Evolutionary conservation across 1,284 basidiomycete species (phyloP).

Genomic region (Malassezia psittaci): DNA sequence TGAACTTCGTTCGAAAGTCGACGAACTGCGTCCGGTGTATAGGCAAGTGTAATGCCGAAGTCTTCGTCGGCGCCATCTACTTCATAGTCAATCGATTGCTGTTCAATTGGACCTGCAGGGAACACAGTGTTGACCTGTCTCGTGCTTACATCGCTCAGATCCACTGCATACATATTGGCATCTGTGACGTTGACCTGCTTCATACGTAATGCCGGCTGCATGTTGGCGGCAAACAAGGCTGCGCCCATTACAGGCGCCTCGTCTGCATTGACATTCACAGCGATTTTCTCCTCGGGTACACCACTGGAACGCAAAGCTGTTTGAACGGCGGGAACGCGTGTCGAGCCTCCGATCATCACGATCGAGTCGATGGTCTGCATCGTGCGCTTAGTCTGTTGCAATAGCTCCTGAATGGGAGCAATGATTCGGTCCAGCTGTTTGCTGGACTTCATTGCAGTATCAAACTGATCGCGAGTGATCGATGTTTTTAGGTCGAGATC

Average conservation of each 20-base stretch:
- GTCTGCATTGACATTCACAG: slow-evolving; percentile 86
- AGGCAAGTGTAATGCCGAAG: slow-evolving; percentile 32
- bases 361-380: slow-evolving; percentile 71
- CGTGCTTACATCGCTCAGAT: slow-evolving; percentile 25
- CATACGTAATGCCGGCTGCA: slow-evolving; percentile 86
- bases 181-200: slow-evolving; percentile 83
- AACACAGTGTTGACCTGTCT: slow-evolving; percentile 23
- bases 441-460: slow-evolving; percentile 49
- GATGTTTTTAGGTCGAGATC: slow-evolving; percentile 81
- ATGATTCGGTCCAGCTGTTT: slow-evolving; percentile 26
- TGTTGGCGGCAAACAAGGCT: slow-evolving; percentile 78
- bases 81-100: slow-evolving; percentile 18
- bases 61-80: slow-evolving; percentile 30
- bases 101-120: slow-evolving; percentile 27
- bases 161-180: slow-evolving; percentile 34
- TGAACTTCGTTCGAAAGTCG: slow-evolving; percentile 18
- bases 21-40: slow-evolving; percentile 20
- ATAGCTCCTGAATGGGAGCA: slow-evolving; percentile 59
- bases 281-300: slow-evolving; percentile 39
- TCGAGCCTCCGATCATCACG: slow-evolving; percentile 78
- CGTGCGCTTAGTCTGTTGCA: slow-evolving; percentile 60
- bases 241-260: slow-evolving; percentile 88
- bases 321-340: slow-evolving; percentile 85
- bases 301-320: slow-evolving; percentile 48
- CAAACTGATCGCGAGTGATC: slow-evolving; percentile 67